Percentiles rank a stretch among this genome's conserved stretches.
phyloP scores from a whole-genome alignment of 345 rosid species.

The Heritiera fomes region DNA sequence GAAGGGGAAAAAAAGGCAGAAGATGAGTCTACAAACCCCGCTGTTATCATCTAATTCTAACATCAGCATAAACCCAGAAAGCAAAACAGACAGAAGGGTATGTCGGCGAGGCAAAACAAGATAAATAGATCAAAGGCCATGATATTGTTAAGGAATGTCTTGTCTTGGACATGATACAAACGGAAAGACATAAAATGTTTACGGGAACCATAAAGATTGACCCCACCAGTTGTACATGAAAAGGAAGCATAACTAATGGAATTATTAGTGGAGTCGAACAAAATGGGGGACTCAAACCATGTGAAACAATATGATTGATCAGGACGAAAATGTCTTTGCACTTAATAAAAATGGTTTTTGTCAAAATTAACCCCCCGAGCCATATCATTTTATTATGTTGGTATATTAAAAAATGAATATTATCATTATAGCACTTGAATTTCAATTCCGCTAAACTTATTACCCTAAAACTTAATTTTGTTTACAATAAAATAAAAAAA shows the following conservation, averaged over 20 bases:
- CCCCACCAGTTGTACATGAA: not conserved
- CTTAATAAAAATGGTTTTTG: no score
- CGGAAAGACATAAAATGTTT: not conserved
- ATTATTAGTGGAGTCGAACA: not conserved
- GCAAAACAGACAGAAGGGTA: not conserved
- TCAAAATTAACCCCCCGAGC: no score
- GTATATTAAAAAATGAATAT: no score
- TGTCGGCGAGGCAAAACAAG: slow-evolving; percentile 3
- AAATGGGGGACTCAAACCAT: not conserved
- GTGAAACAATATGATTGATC: not conserved
- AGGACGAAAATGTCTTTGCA: no score
- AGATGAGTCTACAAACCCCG: not conserved
- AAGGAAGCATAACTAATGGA: slow-evolving; percentile 13
- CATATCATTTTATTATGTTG: no score
- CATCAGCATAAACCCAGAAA: not conserved
- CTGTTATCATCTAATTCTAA: not conserved
- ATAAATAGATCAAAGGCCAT: not conserved
- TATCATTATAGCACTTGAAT: no score
- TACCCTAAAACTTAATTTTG: no score
- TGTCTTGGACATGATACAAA: slow-evolving; percentile 1
- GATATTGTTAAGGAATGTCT: not conserved
- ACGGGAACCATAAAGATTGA: not conserved
- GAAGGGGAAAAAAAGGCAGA: not conserved
- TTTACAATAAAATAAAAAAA: no score
- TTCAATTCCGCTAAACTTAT: no score